Conservation (phyloP, 108 stramenopile species). For the Nannochloropsis gaditana region DNA sequence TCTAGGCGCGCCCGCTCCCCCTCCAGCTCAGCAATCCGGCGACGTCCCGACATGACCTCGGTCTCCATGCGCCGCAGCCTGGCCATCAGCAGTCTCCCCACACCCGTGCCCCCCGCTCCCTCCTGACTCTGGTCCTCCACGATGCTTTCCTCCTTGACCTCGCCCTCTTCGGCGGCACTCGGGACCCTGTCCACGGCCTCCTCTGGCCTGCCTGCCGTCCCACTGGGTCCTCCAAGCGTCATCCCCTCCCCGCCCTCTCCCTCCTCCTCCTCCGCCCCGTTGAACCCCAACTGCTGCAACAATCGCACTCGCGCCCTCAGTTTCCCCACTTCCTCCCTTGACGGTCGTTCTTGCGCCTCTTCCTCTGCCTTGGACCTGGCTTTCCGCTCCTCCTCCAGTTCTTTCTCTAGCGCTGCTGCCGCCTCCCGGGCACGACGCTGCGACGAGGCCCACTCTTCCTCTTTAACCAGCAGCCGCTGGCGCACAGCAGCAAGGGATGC, state of each 20-base stretch:
- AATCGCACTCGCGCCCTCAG: constrained; percentile 34
- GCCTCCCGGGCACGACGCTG: not conserved
- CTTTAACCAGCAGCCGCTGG: not conserved
- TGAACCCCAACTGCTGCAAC: constrained; percentile 51
- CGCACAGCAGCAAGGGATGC: constrained; percentile 1
- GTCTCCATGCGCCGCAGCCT: constrained; percentile 38
- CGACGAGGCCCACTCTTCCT: not conserved
- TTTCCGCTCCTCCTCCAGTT: constrained; percentile 18
- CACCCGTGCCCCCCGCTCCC: not conserved
- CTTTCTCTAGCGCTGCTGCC: constrained; percentile 30
- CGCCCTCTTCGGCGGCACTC: not conserved
- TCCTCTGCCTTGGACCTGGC: not conserved
- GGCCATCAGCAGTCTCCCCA: not conserved
- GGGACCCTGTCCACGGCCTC: not conserved
- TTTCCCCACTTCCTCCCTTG: constrained; percentile 27
- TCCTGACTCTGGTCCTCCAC: not conserved
- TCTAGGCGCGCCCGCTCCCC: constrained; percentile 20
- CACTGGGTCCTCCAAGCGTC: not conserved
- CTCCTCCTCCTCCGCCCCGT: constrained; percentile 38
- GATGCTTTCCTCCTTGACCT: not conserved
- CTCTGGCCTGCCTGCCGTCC: not conserved
- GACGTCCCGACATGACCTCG: constrained; percentile 31
- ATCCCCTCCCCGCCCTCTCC: not conserved
- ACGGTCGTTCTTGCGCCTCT: not conserved
- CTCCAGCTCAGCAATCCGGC: constrained; percentile 26